These are phyloP conservation scores for Termitomyces sp. DNA, from an alignment of 768 basidiomycete genomes.

Conservation along the genomic window DNA sequence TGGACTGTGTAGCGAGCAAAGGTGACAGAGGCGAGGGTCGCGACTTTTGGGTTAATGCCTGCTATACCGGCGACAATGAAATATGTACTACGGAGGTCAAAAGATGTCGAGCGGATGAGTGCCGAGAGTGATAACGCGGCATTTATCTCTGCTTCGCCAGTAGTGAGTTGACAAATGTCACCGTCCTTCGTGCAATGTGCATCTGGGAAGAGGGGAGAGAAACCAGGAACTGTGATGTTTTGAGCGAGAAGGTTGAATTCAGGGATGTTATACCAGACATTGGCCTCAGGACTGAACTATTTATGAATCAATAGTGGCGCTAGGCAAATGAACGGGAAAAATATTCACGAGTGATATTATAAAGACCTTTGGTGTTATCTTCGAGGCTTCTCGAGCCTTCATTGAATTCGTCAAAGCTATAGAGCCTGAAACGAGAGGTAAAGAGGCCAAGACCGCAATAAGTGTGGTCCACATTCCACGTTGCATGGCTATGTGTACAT, in stretches of 20 bases:
- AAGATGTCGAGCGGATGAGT: neutral
- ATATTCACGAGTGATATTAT: neutral
- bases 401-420: neutral
- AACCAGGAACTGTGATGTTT: neutral
- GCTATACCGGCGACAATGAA: neutral
- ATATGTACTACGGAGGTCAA: neutral
- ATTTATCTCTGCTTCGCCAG: neutral
- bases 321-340: neutral
- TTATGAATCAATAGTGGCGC: neutral
- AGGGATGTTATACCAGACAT: neutral
- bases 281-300: neutral
- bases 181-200: neutral
- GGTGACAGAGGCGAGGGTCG: constrained; percentile 6
- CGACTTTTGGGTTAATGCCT: constrained; percentile 1
- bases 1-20: constrained; percentile 8
- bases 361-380: neutral
- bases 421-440: neutral
- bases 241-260: neutral
- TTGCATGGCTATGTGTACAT: neutral
- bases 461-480: neutral
- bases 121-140: neutral
- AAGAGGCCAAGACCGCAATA: neutral
- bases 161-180: neutral
- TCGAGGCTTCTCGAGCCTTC: neutral
- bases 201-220: neutral